Conservation (phyloP, 768 basidiomycete genomes). For the Amanita molliuscula region DNA sequence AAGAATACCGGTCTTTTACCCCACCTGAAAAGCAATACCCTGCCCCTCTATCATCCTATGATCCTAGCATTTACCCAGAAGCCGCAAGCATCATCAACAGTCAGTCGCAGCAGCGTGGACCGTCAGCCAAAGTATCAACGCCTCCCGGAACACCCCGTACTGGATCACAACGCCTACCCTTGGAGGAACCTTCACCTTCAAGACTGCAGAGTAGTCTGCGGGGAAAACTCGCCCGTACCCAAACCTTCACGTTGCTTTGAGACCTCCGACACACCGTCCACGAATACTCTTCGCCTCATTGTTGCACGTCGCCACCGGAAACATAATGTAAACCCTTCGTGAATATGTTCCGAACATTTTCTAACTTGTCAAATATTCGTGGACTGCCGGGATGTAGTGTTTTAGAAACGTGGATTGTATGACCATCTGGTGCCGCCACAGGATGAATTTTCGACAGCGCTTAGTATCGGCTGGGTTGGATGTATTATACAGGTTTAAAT, state of each 20-base stretch:
- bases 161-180: background rate
- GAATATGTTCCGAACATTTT: too few species aligned
- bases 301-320: too few species aligned
- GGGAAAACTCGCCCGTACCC: background rate
- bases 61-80: slow-evolving; percentile 25
- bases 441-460: too few species aligned
- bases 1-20: background rate
- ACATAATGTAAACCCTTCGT: too few species aligned
- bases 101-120: slow-evolving; percentile 12
- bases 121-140: slow-evolving; percentile 1
- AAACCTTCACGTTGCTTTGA: background rate
- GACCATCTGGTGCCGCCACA: too few species aligned
- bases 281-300: background rate
- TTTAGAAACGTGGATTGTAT: too few species aligned
- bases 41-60: slow-evolving; percentile 23
- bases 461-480: too few species aligned
- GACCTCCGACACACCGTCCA: background rate
- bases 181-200: background rate
- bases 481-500: too few species aligned
- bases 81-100: slow-evolving; percentile 20
- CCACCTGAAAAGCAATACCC: slow-evolving; percentile 25
- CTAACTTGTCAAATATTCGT: too few species aligned
- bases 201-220: background rate
- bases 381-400: too few species aligned
- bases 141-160: background rate